Evolutionary conservation across 768 basidiomycete genomes (phyloP), one percentile per base, ranked within the genome.

Genomic region (Cantharellus cinnabarinus): DNA sequence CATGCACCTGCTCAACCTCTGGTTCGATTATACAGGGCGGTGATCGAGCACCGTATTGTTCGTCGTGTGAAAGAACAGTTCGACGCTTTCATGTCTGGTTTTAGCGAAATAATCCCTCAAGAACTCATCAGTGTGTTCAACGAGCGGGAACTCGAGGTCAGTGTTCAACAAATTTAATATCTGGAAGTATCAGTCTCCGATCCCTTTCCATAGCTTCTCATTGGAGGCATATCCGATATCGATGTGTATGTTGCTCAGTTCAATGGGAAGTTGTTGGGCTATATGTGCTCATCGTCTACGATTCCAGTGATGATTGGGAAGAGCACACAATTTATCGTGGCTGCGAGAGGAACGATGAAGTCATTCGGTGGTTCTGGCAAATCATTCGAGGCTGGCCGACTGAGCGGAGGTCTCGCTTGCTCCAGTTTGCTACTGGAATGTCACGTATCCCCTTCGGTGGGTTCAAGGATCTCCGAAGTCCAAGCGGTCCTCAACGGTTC

Each of bases 141-240:
- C 29, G 44, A 48, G 73, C 81, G 95, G 58, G 95, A 99, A 68
- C 78, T 99, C 4, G 94, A 97, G 66, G 65, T 68, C 20, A 41
- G 42, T 66, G 61, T 14, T 29, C 52, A 48, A 48, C 10, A 10
- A 29, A 10, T 58, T 63, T 44, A 53, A 50, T 14, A 20, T 35
- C 53, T 50, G 3, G 2, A 40, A 39, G 10, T 42, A 29, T 48
- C 44, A 10, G 29, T 35, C 53, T 37, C 29, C 35, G 39, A 48
- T 48, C 29, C 29, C 44, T 3, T 42, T n/a, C 5, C 29, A 5
- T 60, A 71, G 72, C 73, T 98, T 57, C 77, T 99, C 59, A 98
- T 99, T 64, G 95, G 95, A 66, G 95, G 95, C 65, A 97, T 98
- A 89, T 94, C 93, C 52, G 95, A 99, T 73, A 97, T 98, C 65